phyloP scores from a whole-genome alignment of 768 basidiomycete genomes.

The Collybiopsis luxurians region DNA sequence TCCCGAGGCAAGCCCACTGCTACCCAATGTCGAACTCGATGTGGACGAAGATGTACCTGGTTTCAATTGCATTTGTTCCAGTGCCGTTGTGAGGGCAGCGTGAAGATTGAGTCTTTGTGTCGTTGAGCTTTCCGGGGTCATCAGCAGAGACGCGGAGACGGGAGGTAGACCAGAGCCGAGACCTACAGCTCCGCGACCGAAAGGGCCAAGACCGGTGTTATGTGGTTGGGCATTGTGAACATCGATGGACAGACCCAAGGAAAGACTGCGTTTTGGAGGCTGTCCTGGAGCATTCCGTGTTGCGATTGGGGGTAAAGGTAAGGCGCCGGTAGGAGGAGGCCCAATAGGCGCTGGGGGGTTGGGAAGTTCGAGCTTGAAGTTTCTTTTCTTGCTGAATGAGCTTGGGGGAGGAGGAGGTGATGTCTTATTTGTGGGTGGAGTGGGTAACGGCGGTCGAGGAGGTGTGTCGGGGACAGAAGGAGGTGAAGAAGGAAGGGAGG shows the following conservation, averaged over 20 bases:
- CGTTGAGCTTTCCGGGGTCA: slow-evolving; percentile 46
- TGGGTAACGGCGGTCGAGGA: not conserved
- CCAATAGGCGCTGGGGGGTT: not conserved
- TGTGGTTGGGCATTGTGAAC: slow-evolving; percentile 2
- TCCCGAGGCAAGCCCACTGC: not conserved
- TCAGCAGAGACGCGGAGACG: slow-evolving; percentile 35
- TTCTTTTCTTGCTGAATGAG: slow-evolving; percentile 4
- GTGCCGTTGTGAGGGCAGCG: slow-evolving; percentile 75
- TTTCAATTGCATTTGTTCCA: slow-evolving; percentile 62
- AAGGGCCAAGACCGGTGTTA: not conserved
- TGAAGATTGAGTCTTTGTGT: slow-evolving; percentile 74
- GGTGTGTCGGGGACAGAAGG: not conserved
- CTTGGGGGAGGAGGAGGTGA: not conserved
- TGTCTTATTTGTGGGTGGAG: not conserved
- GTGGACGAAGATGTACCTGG: not conserved
- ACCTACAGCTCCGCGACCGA: not conserved
- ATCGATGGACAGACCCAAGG: not conserved
- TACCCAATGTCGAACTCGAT: not conserved
- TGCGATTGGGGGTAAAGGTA: not conserved
- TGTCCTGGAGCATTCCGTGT: slow-evolving; percentile 1
- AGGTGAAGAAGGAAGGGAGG: not conserved
- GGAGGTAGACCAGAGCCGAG: not conserved
- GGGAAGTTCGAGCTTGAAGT: slow-evolving; percentile 5
- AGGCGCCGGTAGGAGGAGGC: not conserved
- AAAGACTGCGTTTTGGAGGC: not conserved